phyloP scores from a whole-genome alignment of 2,329 filamentous ascomycete species.

The Fusarium oxysporum region DNA sequence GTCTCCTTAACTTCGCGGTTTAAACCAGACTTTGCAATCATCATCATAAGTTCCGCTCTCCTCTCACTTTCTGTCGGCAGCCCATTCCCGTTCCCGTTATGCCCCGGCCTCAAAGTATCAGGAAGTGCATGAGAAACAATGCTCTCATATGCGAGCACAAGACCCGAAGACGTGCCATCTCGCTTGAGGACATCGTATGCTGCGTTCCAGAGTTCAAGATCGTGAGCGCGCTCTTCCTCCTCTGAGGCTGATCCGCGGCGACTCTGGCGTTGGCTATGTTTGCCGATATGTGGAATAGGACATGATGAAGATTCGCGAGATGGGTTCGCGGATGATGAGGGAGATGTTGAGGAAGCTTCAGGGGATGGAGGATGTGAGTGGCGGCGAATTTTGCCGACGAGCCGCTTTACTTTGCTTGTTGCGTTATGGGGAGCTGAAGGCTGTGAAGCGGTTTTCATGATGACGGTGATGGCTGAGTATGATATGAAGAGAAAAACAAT shows the following conservation, averaged over 20 bases:
- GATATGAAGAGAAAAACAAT: not conserved
- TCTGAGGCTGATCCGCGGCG: slow-evolving; percentile 23
- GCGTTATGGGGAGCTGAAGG: slow-evolving; percentile 20
- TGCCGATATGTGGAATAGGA: slow-evolving; percentile 21
- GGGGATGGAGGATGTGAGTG: slow-evolving; percentile 27
- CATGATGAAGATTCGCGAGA: slow-evolving; percentile 33
- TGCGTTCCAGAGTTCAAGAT: slow-evolving; percentile 50
- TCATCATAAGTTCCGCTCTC: slow-evolving; percentile 46
- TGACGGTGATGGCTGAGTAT: not conserved
- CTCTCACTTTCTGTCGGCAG: slow-evolving; percentile 40
- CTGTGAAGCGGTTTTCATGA: slow-evolving; percentile 32
- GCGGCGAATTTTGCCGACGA: slow-evolving; percentile 40
- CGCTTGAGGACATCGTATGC: slow-evolving; percentile 51
- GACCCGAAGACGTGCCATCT: slow-evolving; percentile 44
- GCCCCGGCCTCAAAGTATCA: slow-evolving; percentile 46
- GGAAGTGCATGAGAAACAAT: slow-evolving; percentile 53
- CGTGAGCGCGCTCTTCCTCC: slow-evolving; percentile 35
- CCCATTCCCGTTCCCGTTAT: slow-evolving; percentile 43
- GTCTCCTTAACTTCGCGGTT: slow-evolving; percentile 42
- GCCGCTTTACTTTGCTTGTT: slow-evolving; percentile 36
- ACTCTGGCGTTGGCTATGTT: slow-evolving; percentile 22
- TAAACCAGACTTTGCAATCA: slow-evolving; percentile 48
- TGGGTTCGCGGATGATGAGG: slow-evolving; percentile 22
- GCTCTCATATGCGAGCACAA: slow-evolving; percentile 52
- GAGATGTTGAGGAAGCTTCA: slow-evolving; percentile 18